Evolutionary conservation across 2,329 filamentous ascomycete genomes (phyloP), one percentile per base, ranked within the genome.

Genomic region (Colletotrichum paranaense): DNA sequence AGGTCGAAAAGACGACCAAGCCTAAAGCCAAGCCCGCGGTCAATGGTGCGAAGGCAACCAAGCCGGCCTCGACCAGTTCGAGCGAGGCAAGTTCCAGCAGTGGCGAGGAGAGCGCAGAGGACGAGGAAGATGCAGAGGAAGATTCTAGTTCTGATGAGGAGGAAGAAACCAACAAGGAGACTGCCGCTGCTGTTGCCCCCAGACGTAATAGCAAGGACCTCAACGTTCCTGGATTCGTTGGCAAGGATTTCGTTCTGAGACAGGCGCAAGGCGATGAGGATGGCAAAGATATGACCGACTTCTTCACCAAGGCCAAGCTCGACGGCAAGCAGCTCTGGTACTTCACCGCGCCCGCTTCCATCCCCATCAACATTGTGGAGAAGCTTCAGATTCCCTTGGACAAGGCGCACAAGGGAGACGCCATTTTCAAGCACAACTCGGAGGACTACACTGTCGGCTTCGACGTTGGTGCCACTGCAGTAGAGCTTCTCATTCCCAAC

Each of bases 301-400:
- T 92, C 66, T 90, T 93, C 77, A 88, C 85, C 77, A 85, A 89
- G 70, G 87, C 88, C 67, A 89, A 90, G 76, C 80, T 92, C 8
- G 84, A 90, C 68, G 92, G 92, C 75, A 95, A 94, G 84, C 91
- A 95, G 80, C 86, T 95, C 72, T 95, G 93, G 93, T 94, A 95
- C 80, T 94, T 95, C 77, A 94, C 92, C 11, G 91, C 92, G 4
- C 93, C 93, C 2, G 88, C 91, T 6, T 90, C 90, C 12, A 84
- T 95, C 3, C 90, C 93, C n/a, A 87, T 95, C 69, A 90, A 89
- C 12, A 86, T 92, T 1, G 83, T 95, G 59, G 89, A 91, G 78
- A 87, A 92, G 75, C 84, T 94, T 74, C 88, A 91, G 49, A 88
- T 94, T 55, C 87, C 87, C 11, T 79, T 90, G 77, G 88, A 90